phyloP scores from a whole-genome alignment of 495 filamentous ascomycete species.

The Podospora comata region DNA sequence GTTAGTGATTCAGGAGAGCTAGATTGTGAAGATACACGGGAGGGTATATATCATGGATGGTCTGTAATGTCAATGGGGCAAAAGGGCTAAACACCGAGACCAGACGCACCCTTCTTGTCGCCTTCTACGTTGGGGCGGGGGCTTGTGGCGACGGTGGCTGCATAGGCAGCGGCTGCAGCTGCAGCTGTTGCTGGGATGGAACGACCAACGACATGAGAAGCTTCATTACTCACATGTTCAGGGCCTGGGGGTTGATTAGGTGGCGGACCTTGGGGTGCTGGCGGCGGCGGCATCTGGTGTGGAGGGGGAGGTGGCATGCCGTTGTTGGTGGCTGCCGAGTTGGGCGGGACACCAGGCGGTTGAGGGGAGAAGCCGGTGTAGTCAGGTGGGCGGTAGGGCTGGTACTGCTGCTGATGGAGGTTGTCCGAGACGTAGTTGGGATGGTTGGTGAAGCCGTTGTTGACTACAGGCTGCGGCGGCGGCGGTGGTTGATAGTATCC shows the following conservation, averaged over 20 bases:
- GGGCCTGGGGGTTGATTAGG: slow-evolving; percentile 24
- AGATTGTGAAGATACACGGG: not conserved
- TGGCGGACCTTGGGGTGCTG: slow-evolving; percentile 28
- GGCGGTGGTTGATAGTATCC: slow-evolving; percentile 48
- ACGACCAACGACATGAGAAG: slow-evolving; percentile 31
- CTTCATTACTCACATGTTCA: slow-evolving; percentile 40
- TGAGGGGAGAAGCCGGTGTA: slow-evolving; percentile 37
- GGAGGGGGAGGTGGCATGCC: slow-evolving; percentile 14
- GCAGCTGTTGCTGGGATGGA: slow-evolving; percentile 26
- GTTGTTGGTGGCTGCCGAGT: slow-evolving; percentile 18
- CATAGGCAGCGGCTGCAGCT: slow-evolving; percentile 9
- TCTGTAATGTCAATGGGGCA: not conserved
- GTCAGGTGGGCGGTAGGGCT: slow-evolving; percentile 37
- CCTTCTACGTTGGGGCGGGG: slow-evolving; percentile 6
- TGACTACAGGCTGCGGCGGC: slow-evolving; percentile 14
- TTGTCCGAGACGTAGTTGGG: slow-evolving; percentile 38
- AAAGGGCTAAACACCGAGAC: slow-evolving; percentile 9
- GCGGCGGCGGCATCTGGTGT: slow-evolving; percentile 14
- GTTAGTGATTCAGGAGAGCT: not conserved
- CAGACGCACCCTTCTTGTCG: slow-evolving; percentile 34
- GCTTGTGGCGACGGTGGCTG: not conserved
- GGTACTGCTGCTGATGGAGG: slow-evolving; percentile 26
- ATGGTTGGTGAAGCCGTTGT: slow-evolving; percentile 41
- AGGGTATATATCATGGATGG: not conserved
- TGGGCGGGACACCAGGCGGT: slow-evolving; percentile 34